These are phyloP conservation scores for Multifurca ochricompacta DNA, from an alignment of 768 basidiomycete genomes.

Conservation along the genomic window DNA sequence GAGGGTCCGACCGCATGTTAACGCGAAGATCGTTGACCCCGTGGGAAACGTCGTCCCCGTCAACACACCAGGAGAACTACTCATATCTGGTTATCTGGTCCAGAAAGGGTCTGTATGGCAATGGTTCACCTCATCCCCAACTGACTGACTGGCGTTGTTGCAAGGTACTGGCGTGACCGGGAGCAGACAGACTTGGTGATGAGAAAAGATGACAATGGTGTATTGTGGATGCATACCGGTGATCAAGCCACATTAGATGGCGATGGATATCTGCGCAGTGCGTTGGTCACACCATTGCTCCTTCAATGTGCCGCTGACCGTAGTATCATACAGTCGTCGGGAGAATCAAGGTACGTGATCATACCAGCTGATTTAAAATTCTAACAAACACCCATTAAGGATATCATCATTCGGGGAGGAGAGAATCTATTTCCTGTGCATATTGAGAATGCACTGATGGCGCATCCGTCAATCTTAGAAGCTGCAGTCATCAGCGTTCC, in stretches of 20 bases:
- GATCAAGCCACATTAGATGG: constrained; percentile 77
- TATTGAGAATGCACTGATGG: constrained; percentile 68
- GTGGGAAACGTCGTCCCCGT: constrained; percentile 60
- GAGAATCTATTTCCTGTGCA: constrained; percentile 85
- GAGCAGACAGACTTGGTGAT: constrained; percentile 57
- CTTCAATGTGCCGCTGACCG: neutral
- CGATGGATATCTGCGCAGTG: constrained; percentile 70
- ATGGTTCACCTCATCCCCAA: neutral
- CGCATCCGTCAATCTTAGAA: constrained; percentile 52
- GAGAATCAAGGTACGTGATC: constrained; percentile 56
- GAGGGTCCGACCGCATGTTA: constrained; percentile 65
- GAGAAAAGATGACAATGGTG: constrained; percentile 44
- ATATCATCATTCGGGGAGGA: constrained; percentile 81
- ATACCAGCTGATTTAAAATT: neutral
- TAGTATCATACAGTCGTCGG: constrained; percentile 53
- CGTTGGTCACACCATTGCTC: constrained; percentile 22
- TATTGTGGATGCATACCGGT: constrained; percentile 77
- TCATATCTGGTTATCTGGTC: constrained; percentile 65
- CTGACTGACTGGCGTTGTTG: neutral
- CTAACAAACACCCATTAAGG: constrained; percentile 32
- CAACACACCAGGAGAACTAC: constrained; percentile 66
- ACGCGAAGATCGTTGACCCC: constrained; percentile 58
- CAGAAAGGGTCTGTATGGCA: constrained; percentile 58
- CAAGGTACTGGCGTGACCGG: constrained; percentile 70
- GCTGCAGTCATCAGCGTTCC: constrained; percentile 70